Evolutionary conservation across 2,329 filamentous ascomycete genomes (phyloP).

Genomic region (Penicillium sp.): DNA sequence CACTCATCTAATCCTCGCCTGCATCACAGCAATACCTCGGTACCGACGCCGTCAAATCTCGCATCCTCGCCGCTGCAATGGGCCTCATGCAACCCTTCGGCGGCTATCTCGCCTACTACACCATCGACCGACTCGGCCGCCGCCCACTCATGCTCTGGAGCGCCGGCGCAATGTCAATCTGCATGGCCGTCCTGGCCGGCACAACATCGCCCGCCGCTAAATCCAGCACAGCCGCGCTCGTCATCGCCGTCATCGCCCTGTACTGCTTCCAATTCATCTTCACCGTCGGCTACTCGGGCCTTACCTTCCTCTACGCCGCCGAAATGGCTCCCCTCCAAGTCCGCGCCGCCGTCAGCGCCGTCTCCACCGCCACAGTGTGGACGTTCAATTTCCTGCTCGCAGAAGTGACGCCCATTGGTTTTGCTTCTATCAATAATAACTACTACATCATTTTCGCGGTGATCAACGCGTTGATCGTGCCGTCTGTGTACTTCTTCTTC

Average conservation of each 20-base stretch:
- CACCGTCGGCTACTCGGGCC: slow-evolving; percentile 62
- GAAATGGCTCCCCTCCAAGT: slow-evolving; percentile 55
- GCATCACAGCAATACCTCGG: slow-evolving; percentile 34
- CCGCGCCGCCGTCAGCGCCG: slow-evolving; percentile 57
- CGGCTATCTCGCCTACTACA: slow-evolving; percentile 51
- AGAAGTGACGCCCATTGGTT: slow-evolving; percentile 43
- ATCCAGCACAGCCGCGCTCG: slow-evolving; percentile 52
- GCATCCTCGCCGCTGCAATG: slow-evolving; percentile 37
- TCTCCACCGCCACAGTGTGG: slow-evolving; percentile 55
- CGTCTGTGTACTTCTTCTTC: slow-evolving; percentile 44
- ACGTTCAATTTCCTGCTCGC: slow-evolving; percentile 44
- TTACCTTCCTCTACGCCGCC: slow-evolving; percentile 64
- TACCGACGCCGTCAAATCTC: slow-evolving; percentile 27
- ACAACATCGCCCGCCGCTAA: slow-evolving; percentile 47
- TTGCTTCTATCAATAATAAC: slow-evolving; percentile 52
- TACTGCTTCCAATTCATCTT: slow-evolving; percentile 66
- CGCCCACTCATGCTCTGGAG: slow-evolving; percentile 41
- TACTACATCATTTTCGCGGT: slow-evolving; percentile 52
- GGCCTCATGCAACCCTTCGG: slow-evolving; percentile 43
- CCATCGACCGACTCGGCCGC: slow-evolving; percentile 49
- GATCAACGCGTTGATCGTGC: slow-evolving; percentile 42
- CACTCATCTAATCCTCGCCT: too few species aligned
- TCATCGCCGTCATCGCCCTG: slow-evolving; percentile 60
- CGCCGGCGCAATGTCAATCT: slow-evolving; percentile 34
- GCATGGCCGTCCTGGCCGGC: slow-evolving; percentile 51